These are phyloP conservation scores for Cladosporium austrohemisphaericum DNA, from an alignment of 2,329 filamentous ascomycete species.

Conservation along the genomic window DNA sequence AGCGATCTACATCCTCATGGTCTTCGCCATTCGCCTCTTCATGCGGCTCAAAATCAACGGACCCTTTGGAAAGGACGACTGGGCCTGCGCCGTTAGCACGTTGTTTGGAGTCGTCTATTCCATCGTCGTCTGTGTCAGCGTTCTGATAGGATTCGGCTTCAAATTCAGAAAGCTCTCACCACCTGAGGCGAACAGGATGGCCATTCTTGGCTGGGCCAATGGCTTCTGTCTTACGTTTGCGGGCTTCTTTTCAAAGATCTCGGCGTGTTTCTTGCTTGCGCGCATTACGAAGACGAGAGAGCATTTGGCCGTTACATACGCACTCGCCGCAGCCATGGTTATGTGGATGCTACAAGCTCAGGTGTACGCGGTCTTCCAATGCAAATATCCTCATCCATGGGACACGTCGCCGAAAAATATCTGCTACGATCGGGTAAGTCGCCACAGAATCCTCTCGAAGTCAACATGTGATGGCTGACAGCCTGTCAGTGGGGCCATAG, in stretches of 20 bases:
- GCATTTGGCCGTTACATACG: conserved; percentile 21
- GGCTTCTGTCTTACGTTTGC: conserved; percentile 21
- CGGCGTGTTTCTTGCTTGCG: conserved; percentile 25
- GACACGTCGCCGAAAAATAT: conserved; percentile 12
- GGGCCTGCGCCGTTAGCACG: conserved; percentile 25
- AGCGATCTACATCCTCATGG: conserved; percentile 24
- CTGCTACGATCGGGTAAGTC: conserved; percentile 20
- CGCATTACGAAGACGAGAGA: conserved; percentile 23
- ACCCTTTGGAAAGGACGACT: conserved; percentile 29
- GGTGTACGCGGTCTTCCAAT: conserved; percentile 22
- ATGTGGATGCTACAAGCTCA: conserved; percentile 21
- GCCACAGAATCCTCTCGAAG: background rate
- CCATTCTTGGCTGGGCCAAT: conserved; percentile 21
- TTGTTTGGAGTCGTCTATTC: conserved; percentile 22
- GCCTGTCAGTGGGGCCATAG: conserved; percentile 22
- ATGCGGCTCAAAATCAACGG: conserved; percentile 29
- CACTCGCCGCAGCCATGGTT: conserved; percentile 16
- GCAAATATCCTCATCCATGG: conserved; percentile 26
- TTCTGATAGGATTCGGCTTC: conserved; percentile 24
- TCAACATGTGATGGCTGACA: background rate
- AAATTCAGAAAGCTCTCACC: conserved; percentile 1
- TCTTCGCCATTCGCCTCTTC: conserved; percentile 27
- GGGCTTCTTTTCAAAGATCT: conserved; percentile 23
- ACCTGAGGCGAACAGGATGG: conserved; percentile 10
- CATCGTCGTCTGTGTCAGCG: conserved; percentile 19